Evolutionary conservation across 495 filamentous ascomycete species (phyloP), one percentile per base, ranked within the genome.

Genomic region (Schizothecium vesticola): DNA sequence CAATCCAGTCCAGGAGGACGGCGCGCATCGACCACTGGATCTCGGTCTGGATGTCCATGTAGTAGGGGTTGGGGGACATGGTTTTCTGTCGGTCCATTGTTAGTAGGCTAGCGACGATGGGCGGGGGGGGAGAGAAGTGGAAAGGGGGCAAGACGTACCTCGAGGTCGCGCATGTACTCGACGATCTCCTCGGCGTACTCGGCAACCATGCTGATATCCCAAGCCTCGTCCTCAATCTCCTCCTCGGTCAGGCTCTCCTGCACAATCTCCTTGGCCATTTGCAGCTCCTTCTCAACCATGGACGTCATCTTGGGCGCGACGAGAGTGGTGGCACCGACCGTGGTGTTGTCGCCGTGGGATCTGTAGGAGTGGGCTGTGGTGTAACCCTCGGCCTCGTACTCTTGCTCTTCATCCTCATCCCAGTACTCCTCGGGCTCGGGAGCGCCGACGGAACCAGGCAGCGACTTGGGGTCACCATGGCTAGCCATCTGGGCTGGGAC

Each of bases 1-100:
- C 89, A 11, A 99, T 84, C 95, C 95, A 99, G 77, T 98, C 96
- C 89, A 98, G 96, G 64, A 99, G 87, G 58, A 98, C 92, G 11
- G 94, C 88, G 59, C 95, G 92, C 94, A 97, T 97, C 0, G 94
- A 97, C 96, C 96, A 98, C 77, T 96, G 92, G 65, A 99, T 94
- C 78, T 98, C 94, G n/a, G 89, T 87, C 76, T 99, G 95, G 63
- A 90, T 89, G 61, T 97, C 92, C 96, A 99, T 98, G 82, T 99
- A 99, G 73, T 94, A 87, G 3, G 91, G 84, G 74, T 94, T 91
- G 0, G 95, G 95, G 56, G 92, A 80, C 86, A 98, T 90, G 56
- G 85, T 85, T 68, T 86, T 86, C 93, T 97, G 72, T 56, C 11
- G 43, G 16, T 24, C 21, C 51, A 65, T 19, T 11, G 71, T 79